Evolutionary conservation across 768 basidiomycete genomes (phyloP), one percentile per base, ranked within the genome.

Genomic region (Boletellus sp.): DNA sequence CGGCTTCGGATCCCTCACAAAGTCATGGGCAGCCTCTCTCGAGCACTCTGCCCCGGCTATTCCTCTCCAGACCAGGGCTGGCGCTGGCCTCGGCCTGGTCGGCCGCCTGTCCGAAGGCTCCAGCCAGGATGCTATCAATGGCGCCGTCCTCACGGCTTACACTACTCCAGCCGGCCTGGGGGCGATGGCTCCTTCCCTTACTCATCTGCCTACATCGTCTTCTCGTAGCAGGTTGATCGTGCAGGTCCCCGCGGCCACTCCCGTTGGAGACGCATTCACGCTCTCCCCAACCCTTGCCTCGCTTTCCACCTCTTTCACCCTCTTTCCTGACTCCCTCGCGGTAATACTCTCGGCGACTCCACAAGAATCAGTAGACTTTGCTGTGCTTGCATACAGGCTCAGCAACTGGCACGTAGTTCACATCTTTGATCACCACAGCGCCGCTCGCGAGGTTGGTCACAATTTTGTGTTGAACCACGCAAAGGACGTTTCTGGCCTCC

Each of bases 371-470:
- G 78, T 85, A 41, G 87, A 91, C 60, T 79, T 92, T 48, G 80
- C 93, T 3, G 61, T 79, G 23, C 75, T 91, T 42, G 76, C 91
- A n/a, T 94, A 94, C 73, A 76, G 74, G 51, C 68, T 88, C 43
- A 75, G 76, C 15, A 65, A 71, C 17, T 78, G 72, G 36, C 90
- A 95, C 67, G 83, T 90, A 49, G 77, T 94, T 48, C 93, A 97
- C 66, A 72, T 97, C 36, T 94, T 98, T 63, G 94, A 98, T 68
- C 90, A 95, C 58, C 78, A 89, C 62, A 81, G 82, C 53, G 76
- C 83, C 28, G 75, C 84, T 31, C 84, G 95, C 22, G 93, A 98
- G 70, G 71, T 80, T 31, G 82, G 87, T 3, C 78, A 83, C 47
- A 61, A 74, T 31, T 68, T 82, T 33, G 58, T 68, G 23, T 74